Conservation (phyloP, 2,329 filamentous ascomycete species). For the Verticillium klebahnii region DNA sequence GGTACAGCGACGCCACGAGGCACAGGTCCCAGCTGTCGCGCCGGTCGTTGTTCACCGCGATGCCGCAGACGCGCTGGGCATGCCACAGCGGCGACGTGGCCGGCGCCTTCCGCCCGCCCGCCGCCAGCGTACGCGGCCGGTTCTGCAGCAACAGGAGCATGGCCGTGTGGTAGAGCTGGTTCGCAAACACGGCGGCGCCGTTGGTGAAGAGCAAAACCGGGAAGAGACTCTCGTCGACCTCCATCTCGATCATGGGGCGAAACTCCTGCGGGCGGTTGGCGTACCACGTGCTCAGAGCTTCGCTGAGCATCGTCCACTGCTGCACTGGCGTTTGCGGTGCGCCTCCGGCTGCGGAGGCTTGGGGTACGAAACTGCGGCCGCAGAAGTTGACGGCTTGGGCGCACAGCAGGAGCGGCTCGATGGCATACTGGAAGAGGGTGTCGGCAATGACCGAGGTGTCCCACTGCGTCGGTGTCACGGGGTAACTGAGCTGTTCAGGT, state of each 20-base stretch:
- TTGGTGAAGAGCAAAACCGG: slow-evolving; percentile 32
- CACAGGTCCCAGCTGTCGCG: slow-evolving; percentile 41
- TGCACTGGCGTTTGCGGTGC: slow-evolving; percentile 16
- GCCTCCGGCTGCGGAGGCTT: background rate
- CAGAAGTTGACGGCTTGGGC: slow-evolving; percentile 28
- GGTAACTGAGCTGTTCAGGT: slow-evolving; percentile 15
- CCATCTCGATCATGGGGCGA: slow-evolving; percentile 27
- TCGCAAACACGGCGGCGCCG: slow-evolving; percentile 39
- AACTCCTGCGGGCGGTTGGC: slow-evolving; percentile 23
- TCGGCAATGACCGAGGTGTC: slow-evolving; percentile 10
- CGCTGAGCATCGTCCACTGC: slow-evolving; percentile 23
- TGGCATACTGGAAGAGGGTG: slow-evolving; percentile 12
- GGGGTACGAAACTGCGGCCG: slow-evolving; percentile 19
- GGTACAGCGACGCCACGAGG: slow-evolving; percentile 39
- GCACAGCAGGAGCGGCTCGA: slow-evolving; percentile 25
- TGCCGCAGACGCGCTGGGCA: slow-evolving; percentile 42
- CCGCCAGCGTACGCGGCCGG: slow-evolving; percentile 38
- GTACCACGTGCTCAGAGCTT: slow-evolving; percentile 27
- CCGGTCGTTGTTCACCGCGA: slow-evolving; percentile 40
- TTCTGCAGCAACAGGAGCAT: slow-evolving; percentile 47
- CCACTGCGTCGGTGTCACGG: slow-evolving; percentile 1
- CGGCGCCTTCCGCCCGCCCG: slow-evolving; percentile 22
- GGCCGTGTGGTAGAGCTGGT: slow-evolving; percentile 53
- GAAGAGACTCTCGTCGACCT: slow-evolving; percentile 23
- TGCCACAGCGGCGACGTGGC: slow-evolving; percentile 42